Evolutionary conservation across 371 early-diverging fungal species (phyloP), one percentile per base, ranked within the genome.

Genomic region (Saksenaea vasiformis): DNA sequence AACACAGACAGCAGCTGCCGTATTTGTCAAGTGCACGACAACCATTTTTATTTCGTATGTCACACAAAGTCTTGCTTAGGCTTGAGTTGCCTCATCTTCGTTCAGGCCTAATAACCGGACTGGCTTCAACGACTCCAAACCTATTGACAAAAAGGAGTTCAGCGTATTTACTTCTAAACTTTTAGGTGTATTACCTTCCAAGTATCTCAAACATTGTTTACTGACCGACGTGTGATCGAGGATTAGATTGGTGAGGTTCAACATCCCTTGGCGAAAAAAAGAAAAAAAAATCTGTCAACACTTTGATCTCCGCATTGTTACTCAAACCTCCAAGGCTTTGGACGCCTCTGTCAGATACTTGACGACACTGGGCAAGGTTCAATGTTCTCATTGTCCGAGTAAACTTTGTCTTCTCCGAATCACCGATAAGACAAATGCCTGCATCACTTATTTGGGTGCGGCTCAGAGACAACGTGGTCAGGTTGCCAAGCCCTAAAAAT

Each of bases 181-280:
- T n/a, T n/a, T n/a, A n/a, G n/a, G 5, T 44, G 8, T 10, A 14
- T 64, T 67, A 76, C 79, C 71, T 70, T 68, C 37, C 26, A 79
- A 62, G 55, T 74, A 64, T 24, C 60, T 65, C 19, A 72, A 54
- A 51, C 80, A 80, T 13, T 61, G 61, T 47, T 58, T 62, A 54
- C 70, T 74, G 17, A 75, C 80, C 34, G 56, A 39, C 5, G 80
- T 80, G 38, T 71, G 68, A 56, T 80, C 77, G 71, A 80, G 38
- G 51, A 75, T 80, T 11, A 80, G 66, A 38, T 71, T 62, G 57
- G 68, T 71, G 31, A 80, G 69, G 54, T 80, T 74, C n/a, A 70
- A 24, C 65, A 71, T 63, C 26, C 70, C 80, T 80, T 61, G 19
- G 7, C 19, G 17, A 54, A 53, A 24, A 35, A 56, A 56, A 31